Conservation (phyloP, 805 yeast genomes). For the Candida silvicultrix region DNA sequence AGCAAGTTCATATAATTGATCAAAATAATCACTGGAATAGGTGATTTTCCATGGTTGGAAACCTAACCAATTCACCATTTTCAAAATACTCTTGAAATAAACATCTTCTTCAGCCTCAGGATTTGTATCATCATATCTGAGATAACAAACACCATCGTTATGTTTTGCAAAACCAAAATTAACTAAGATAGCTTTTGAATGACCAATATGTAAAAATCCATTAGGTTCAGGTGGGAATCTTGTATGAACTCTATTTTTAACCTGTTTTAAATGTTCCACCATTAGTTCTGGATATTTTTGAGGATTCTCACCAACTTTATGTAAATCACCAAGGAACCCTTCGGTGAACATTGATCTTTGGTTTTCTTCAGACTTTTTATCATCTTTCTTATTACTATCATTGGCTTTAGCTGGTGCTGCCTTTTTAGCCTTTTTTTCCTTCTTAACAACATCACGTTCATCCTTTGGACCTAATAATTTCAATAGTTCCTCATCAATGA, state of each 20-base stretch:
- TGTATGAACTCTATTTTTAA: conserved; percentile 80
- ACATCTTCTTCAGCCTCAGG: conserved; percentile 98
- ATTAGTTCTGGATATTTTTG: conserved; percentile 84
- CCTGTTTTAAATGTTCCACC: conserved; percentile 70
- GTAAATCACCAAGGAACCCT: conserved; percentile 93
- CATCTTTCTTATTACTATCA: conserved; percentile 18
- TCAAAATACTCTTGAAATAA: conserved; percentile 76
- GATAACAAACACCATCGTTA: conserved; percentile 81
- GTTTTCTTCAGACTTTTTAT: conserved; percentile 7
- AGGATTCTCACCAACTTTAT: conserved; percentile 91
- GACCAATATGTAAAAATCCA: conserved; percentile 96
- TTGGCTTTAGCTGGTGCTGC: conserved; percentile 22
- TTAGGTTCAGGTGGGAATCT: conserved; percentile 99
- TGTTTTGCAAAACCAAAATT: conserved; percentile 95
- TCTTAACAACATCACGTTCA: conserved; percentile 80
- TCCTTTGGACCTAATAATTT: conserved; percentile 88
- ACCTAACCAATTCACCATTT: conserved; percentile 91
- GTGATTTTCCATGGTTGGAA: conserved; percentile 92
- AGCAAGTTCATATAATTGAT: conserved; percentile 80
- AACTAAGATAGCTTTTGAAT: conserved; percentile 95
- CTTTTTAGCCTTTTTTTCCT: conserved; percentile 58
- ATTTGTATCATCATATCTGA: conserved; percentile 95
- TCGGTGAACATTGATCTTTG: conserved; percentile 83
- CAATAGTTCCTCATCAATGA: conserved; percentile 72
- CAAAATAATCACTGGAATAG: conserved; percentile 93